Evolutionary conservation across 345 rosid genomes (phyloP), one percentile per base, ranked within the genome.

Genomic region (Gossypium ekmanianum): DNA sequence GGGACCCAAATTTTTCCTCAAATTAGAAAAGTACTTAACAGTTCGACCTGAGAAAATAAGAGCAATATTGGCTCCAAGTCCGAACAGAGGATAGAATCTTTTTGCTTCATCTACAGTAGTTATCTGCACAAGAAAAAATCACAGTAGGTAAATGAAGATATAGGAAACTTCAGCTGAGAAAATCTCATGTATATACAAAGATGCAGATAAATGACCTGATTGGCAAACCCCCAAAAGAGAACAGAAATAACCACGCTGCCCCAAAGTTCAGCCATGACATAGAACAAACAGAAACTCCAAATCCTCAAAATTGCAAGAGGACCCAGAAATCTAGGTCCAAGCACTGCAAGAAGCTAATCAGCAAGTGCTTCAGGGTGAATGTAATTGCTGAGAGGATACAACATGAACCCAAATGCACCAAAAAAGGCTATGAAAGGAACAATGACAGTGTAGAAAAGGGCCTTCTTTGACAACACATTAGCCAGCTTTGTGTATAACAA

Each of bases 261-360:
- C 97, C 98, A 94, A 81, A 92, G 88, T 81, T 94, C 98, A 82
- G 97, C 98, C 98, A 94, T 94, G 74, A 94, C 98, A 85, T 94
- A 94, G 80, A 94, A 94, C 88, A 94, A 84, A 83, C 97, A 92
- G 85, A 92, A 94, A 64, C 88, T 87, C 98, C 98, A 92, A 83
- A 91, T 94, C 89, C 98, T 85, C 92, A 94, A 2, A 61, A 94
- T 94, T 2, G 98, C 98, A 47, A 94, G 90, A 20, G 98, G 98
- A 67, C 98, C 98, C 80, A 94, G 93, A 79, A 92, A 92, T 76
- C 97, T 88, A 9, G 98, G 97, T n/a, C 98, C 98, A 41, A 94
- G 91, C 1, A 65, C 59, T 1, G 73, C 83, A 48, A 94, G 93
- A 18, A 94, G 94, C 84, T 87, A 86, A 80, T 92, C 98, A 64